Evolutionary conservation across 202 grass and related monocot species (phyloP).

Genomic region (Schoenoplectus tabernaemontani): DNA sequence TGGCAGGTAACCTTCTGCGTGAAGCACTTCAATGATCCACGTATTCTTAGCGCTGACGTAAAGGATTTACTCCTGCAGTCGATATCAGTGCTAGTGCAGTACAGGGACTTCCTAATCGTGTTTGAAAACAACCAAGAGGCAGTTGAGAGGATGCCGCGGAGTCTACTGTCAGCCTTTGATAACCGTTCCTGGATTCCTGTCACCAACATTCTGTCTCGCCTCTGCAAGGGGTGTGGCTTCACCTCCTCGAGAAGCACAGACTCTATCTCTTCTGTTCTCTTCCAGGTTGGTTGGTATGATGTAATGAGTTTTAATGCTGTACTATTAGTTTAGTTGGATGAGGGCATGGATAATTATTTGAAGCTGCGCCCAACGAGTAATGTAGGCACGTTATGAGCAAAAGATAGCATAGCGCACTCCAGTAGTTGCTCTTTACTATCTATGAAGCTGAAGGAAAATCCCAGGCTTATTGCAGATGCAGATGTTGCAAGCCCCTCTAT

Average conservation of each 20-base stretch:
- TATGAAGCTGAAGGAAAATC: too few relatives aligned
- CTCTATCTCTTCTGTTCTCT: slow-evolving; percentile 49
- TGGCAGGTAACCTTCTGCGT: slow-evolving; percentile 65
- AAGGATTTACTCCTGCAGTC: slow-evolving; percentile 80
- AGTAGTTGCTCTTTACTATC: too few relatives aligned
- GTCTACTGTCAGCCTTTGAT: slow-evolving; percentile 67
- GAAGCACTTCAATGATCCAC: slow-evolving; percentile 73
- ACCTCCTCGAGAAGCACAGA: slow-evolving; percentile 59
- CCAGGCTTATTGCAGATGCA: too few relatives aligned
- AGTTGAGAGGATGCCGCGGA: slow-evolving; percentile 57
- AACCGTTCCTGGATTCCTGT: slow-evolving; percentile 89
- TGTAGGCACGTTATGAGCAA: too few relatives aligned
- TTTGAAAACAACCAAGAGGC: slow-evolving; percentile 85
- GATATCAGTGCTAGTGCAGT: slow-evolving; percentile 67
- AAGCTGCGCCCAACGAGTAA: too few relatives aligned
- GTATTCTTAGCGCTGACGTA: slow-evolving; percentile 69
- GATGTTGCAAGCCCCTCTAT: too few relatives aligned
- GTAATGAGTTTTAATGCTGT: too few relatives aligned
- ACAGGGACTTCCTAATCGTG: slow-evolving; percentile 71
- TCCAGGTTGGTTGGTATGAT: slow-evolving; percentile 46
- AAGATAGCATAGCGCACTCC: too few relatives aligned
- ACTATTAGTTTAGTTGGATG: too few relatives aligned
- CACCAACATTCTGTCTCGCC: slow-evolving; percentile 65
- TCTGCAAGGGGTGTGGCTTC: slow-evolving; percentile 79
- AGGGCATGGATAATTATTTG: too few relatives aligned